phyloP scores from a whole-genome alignment of 495 filamentous ascomycete species.

The Neurospora sp. region DNA sequence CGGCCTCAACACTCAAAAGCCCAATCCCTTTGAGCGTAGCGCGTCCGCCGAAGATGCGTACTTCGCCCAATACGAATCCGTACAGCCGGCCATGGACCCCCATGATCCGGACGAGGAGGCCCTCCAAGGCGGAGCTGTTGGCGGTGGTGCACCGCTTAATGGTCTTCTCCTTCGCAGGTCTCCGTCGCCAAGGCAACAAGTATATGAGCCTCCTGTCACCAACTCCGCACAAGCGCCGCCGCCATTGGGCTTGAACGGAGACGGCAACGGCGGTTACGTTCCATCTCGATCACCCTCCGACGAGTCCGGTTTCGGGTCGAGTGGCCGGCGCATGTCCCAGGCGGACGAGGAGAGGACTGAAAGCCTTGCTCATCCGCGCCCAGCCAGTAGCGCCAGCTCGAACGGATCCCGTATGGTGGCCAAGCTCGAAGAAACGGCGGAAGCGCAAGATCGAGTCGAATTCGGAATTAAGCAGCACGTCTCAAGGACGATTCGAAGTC shows the following conservation, averaged over 20 bases:
- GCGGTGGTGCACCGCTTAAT: background rate
- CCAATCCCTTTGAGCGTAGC: constrained; percentile 20
- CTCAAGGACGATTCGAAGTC: constrained; percentile 74
- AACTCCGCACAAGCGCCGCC: constrained; percentile 15
- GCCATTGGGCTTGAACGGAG: constrained; percentile 23
- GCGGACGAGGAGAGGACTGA: constrained; percentile 16
- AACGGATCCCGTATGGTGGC: constrained; percentile 49
- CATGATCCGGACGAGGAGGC: constrained; percentile 65
- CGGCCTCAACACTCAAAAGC: constrained; percentile 13
- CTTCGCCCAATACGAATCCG: constrained; percentile 75
- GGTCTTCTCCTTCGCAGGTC: background rate
- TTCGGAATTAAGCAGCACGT: constrained; percentile 84
- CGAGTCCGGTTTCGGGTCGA: background rate
- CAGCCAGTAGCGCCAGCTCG: constrained; percentile 44
- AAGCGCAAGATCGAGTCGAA: constrained; percentile 57
- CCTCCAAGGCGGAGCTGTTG: background rate
- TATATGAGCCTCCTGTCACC: background rate
- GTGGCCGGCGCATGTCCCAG: constrained; percentile 10
- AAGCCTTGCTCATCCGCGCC: constrained; percentile 35
- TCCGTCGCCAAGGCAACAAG: background rate
- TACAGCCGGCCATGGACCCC: constrained; percentile 85
- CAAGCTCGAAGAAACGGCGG: constrained; percentile 54
- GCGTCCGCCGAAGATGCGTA: constrained; percentile 60
- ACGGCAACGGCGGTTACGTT: background rate
- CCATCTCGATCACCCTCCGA: background rate